Conservation (phyloP, 352 stramenopile species). For the Phytophthora fragariaefolia region DNA sequence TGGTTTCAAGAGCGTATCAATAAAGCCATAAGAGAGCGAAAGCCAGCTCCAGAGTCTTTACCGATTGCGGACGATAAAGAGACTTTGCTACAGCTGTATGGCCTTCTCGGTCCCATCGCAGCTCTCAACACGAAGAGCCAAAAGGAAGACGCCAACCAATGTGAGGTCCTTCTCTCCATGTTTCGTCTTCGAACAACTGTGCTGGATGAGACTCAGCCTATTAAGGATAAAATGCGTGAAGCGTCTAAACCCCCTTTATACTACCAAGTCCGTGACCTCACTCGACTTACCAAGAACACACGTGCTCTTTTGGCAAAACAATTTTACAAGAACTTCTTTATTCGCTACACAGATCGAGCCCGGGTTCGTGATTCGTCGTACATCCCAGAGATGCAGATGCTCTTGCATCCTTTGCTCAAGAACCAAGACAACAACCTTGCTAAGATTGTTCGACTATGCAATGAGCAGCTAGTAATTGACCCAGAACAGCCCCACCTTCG, state of each 20-base stretch:
- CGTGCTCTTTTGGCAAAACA: not conserved
- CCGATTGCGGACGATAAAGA: conserved; percentile 16
- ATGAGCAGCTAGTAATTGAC: conserved; percentile 13
- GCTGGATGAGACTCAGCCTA: conserved; percentile 5
- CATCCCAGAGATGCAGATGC: conserved; percentile 22
- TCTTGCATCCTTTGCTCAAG: conserved; percentile 8
- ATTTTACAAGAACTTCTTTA: conserved; percentile 20
- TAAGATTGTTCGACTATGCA: conserved; percentile 15
- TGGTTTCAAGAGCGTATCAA: conserved; percentile 17
- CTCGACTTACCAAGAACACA: not conserved
- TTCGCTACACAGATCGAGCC: conserved; percentile 12
- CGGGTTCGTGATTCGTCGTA: not conserved
- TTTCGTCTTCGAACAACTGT: conserved; percentile 5
- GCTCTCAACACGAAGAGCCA: conserved; percentile 10
- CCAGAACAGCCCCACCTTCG: not conserved
- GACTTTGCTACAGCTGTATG: conserved; percentile 12
- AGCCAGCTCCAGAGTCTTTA: not conserved
- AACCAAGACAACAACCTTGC: conserved; percentile 7
- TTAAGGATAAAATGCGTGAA: not conserved
- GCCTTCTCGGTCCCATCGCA: conserved; percentile 6
- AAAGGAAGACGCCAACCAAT: conserved; percentile 19
- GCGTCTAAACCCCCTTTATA: not conserved
- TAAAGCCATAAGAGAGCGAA: conserved; percentile 18
- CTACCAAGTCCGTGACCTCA: conserved; percentile 4
- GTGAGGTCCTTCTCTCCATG: conserved; percentile 4